Base-by-base conservation (phyloP, 495 filamentous ascomycete genomes). In the Penicillium macrosclerotiorum region DNA sequence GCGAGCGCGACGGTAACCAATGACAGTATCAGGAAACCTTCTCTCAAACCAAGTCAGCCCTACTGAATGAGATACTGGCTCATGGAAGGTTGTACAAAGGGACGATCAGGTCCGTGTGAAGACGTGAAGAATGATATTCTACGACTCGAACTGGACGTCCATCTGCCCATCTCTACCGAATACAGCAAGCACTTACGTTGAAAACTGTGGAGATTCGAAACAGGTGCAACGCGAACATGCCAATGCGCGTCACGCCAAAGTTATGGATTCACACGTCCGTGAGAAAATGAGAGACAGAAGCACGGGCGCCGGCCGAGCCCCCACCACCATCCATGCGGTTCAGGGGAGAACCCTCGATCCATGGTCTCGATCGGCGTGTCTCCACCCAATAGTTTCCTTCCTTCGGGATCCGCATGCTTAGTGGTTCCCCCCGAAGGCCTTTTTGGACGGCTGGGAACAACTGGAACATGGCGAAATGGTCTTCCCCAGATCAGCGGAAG, bases 381-480 rank as follows among this genome's bases (percentile, higher is more conserved):
- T 37, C 50, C 40, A 43, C 45, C 8, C 44, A 26, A 49, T 49
- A 54, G 45, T 54, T 49, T 45, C 25, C 19, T 37, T 50, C 26
- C 36, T 39, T 20, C 9, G 37, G 30, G 51, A 39, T 45, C 40
- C 41, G 20, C 39, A 37, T 29, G 8, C 27, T 22, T 22, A 8
- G 18, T n/a, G 18, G 34, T 20, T 22, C 34, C 13, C 34, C 8
- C 23, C 14, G 34, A n/a, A n/a, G n/a, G n/a, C n/a, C n/a, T n/a
- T n/a, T n/a, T n/a, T n/a, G n/a, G n/a, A n/a, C n/a, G n/a, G n/a
- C n/a, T n/a, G n/a, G n/a, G n/a, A n/a, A n/a, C n/a, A n/a, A n/a
- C n/a, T n/a, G n/a, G n/a, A n/a, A n/a, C n/a, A n/a, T n/a, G n/a
- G n/a, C n/a, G n/a, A n/a, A n/a, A n/a, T n/a, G n/a, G n/a, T n/a